These are phyloP conservation scores for Ogataea nonfermentans DNA, from an alignment of 805 yeast species.

Conservation along the genomic window DNA sequence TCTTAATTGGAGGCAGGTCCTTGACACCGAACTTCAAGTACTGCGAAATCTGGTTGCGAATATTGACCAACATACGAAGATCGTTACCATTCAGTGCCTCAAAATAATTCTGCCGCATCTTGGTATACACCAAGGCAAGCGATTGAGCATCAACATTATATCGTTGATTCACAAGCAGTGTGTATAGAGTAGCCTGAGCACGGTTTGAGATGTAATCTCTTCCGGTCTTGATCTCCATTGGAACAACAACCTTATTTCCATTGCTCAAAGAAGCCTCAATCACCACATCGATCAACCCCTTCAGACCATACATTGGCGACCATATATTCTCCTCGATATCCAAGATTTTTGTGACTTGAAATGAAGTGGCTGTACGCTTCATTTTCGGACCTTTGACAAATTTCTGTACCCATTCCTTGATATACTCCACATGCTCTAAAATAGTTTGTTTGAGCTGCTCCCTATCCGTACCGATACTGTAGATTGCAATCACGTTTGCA, in stretches of 20 bases:
- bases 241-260: constrained; percentile 56
- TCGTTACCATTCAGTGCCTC: constrained; percentile 51
- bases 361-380: constrained; percentile 27
- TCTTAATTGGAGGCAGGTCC: constrained; percentile 52
- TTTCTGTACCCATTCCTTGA: constrained; percentile 51
- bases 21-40: constrained; percentile 50
- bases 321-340: constrained; percentile 90
- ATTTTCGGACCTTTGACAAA: constrained; percentile 31
- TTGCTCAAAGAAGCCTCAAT: constrained; percentile 52
- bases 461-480: constrained; percentile 50
- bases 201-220: constrained; percentile 63
- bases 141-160: constrained; percentile 67
- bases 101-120: constrained; percentile 43
- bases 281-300: constrained; percentile 89
- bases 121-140: constrained; percentile 73
- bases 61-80: constrained; percentile 62
- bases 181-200: constrained; percentile 83
- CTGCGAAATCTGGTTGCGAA: constrained; percentile 67
- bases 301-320: constrained; percentile 87
- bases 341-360: constrained; percentile 61
- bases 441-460: constrained; percentile 45
- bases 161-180: constrained; percentile 73
- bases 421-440: constrained; percentile 47
- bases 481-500: constrained; percentile 39
- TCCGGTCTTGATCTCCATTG: constrained; percentile 92